Conservation (phyloP, 176 grass and related monocot species). For the Musa beccarii region DNA sequence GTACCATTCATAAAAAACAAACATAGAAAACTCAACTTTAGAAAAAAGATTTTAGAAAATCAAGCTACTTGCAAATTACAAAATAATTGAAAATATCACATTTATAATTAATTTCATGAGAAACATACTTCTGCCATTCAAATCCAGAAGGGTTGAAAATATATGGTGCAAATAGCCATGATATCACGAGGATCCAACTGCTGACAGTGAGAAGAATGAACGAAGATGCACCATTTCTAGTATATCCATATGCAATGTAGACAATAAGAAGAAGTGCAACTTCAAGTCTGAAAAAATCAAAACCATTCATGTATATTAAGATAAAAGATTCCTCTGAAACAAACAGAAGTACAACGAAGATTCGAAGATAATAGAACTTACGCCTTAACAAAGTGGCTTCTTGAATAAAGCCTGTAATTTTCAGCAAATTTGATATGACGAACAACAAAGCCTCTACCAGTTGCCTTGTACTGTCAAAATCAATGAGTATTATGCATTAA, state of each 20-base stretch:
- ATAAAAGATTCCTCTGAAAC: background rate
- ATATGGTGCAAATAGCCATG: constrained; percentile 94
- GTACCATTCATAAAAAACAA: background rate
- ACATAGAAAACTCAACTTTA: background rate
- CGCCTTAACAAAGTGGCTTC: constrained; percentile 99
- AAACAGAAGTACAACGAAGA: background rate
- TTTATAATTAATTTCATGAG: background rate
- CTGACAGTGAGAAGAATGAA: constrained; percentile 90
- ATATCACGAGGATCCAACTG: constrained; percentile 90
- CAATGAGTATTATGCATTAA: constrained; percentile 12
- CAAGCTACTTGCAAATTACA: constrained; percentile 1
- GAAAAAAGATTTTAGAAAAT: background rate
- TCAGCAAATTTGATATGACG: constrained; percentile 90
- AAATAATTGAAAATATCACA: background rate
- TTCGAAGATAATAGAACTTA: constrained; percentile 22
- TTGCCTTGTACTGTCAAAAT: constrained; percentile 70
- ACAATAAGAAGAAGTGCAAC: constrained; percentile 81
- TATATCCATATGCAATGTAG: constrained; percentile 92
- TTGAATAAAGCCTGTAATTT: constrained; percentile 89
- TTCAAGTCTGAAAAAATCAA: constrained; percentile 60
- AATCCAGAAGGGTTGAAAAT: constrained; percentile 99
- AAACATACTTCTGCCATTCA: constrained; percentile 96
- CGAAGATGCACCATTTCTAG: constrained; percentile 55
- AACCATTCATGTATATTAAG: constrained; percentile 6
- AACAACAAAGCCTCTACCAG: constrained; percentile 96